Conservation (phyloP, 306 rosid genomes). For the peach (Prunus persica) region DNA sequence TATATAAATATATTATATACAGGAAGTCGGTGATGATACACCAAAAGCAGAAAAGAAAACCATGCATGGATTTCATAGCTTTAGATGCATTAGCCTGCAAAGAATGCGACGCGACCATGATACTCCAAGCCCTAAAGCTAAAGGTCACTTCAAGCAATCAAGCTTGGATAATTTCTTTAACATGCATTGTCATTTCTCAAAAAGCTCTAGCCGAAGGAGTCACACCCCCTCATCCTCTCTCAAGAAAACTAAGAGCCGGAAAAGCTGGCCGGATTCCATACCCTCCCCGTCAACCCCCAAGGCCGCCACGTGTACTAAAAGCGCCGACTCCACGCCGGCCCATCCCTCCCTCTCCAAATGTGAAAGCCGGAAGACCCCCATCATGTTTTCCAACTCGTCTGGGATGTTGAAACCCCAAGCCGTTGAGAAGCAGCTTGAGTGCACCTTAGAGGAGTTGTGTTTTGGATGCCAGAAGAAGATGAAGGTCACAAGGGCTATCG, state of each 20-base stretch:
- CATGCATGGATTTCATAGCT: slow-evolving; percentile 29
- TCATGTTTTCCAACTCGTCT: slow-evolving; percentile 79
- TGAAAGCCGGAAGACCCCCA: slow-evolving; percentile 31
- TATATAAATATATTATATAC: background rate
- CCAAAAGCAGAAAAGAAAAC: background rate
- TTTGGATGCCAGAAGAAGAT: slow-evolving; percentile 72
- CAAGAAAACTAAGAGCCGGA: background rate
- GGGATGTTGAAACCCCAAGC: slow-evolving; percentile 68
- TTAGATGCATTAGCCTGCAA: slow-evolving; percentile 17
- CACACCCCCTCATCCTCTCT: background rate
- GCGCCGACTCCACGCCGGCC: background rate
- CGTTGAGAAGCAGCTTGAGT: slow-evolving; percentile 62
- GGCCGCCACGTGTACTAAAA: background rate
- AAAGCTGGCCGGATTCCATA: slow-evolving; percentile 6
- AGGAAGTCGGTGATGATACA: slow-evolving; percentile 4
- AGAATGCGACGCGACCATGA: background rate
- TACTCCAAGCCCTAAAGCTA: slow-evolving; percentile 6
- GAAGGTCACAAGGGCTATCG: slow-evolving; percentile 58
- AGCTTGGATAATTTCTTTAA: slow-evolving; percentile 25
- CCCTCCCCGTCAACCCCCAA: background rate
- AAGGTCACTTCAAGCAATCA: slow-evolving; percentile 9
- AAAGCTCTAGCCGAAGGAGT: background rate
- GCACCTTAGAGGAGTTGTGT: slow-evolving; percentile 84
- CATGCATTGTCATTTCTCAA: slow-evolving; percentile 6
- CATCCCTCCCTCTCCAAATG: slow-evolving; percentile 2